Evolutionary conservation across 2,329 filamentous ascomycete species (phyloP), one percentile per base, ranked within the genome.

Genomic region (Colletotrichum sp.): DNA sequence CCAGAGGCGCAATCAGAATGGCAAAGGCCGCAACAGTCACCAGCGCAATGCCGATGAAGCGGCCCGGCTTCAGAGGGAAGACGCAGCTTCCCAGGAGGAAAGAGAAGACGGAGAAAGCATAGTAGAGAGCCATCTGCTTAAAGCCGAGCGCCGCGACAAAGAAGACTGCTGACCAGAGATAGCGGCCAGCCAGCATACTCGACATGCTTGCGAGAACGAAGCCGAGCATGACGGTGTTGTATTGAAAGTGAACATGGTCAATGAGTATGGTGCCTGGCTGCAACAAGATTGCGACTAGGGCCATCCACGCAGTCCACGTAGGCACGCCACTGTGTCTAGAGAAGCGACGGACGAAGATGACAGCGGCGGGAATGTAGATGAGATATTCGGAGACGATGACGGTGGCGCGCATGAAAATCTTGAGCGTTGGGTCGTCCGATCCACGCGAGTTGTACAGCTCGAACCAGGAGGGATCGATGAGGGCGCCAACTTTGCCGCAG

Each of bases 121-220:
- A 99, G 87, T 99, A 99, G 18, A 99, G 89, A 1, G 96, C 96
- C 98, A 99, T 99, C 85, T 99, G 97, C 88, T 99, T 99, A 89
- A 99, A 99, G 8, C 95, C 95, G n/a, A 99, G 88, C 5, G 96
- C 95, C 18, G 92, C 92, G 8, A 99, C 97, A 80, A 99, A 99
- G 87, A 98, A 98, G 75, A 98, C 91, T 77, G 95, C 96, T 30
- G 95, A 92, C 96, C 96, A 98, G 77, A 98, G 90, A 80, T 93
- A 93, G 65, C 96, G 92, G 6, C 95, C 95, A 5, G 96, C 95
- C 67, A 98, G 85, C 86, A 99, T 94, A 83, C 95, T 97, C 57
- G 96, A 97, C 87, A 98, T 92, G 80, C 94, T 95, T 1, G 95
- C 95, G 34, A 98, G 88, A 12, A 97, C 92, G 64, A 99, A 92